Percentiles rank a stretch among this genome's conserved stretches.
phyloP scores from a whole-genome alignment of 2,329 filamentous ascomycete genomes.

The Venturia aucupariae region DNA sequence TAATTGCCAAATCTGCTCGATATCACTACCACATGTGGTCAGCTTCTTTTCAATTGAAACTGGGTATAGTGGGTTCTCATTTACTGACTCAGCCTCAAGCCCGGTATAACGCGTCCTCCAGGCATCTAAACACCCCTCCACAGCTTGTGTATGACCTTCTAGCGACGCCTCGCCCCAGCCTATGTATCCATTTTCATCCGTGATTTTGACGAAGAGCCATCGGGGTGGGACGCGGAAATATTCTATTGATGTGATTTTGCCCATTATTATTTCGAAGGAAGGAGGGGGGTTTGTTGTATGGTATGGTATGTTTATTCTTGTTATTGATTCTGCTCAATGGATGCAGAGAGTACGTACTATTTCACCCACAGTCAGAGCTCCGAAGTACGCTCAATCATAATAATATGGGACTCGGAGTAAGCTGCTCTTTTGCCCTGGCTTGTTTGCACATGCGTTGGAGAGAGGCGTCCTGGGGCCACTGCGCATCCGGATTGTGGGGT shows the following conservation, averaged over 20 bases:
- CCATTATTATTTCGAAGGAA: conserved; percentile 43
- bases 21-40: neutral
- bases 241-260: conserved; percentile 44
- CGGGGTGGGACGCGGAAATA: conserved; percentile 50
- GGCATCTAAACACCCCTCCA: conserved; percentile 64
- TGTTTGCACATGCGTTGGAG: too few species aligned
- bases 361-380: too few species aligned
- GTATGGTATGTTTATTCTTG: too few species aligned
- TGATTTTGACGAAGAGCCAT: conserved; percentile 72
- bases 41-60: neutral
- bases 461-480: too few species aligned
- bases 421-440: neutral
- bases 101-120: conserved; percentile 54
- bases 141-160: conserved; percentile 63
- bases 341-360: neutral
- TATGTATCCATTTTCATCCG: conserved; percentile 52
- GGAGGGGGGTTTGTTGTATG: too few species aligned
- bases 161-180: conserved; percentile 70
- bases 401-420: neutral
- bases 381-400: too few species aligned
- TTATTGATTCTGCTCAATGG: too few species aligned
- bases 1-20: conserved; percentile 73
- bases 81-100: conserved; percentile 57
- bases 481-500: neutral
- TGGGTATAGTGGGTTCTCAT: too few species aligned